Percentiles rank a stretch among this genome's conserved stretches.
Conservation (phyloP, 805 yeast species). For the Lipomyces mesembrius region DNA sequence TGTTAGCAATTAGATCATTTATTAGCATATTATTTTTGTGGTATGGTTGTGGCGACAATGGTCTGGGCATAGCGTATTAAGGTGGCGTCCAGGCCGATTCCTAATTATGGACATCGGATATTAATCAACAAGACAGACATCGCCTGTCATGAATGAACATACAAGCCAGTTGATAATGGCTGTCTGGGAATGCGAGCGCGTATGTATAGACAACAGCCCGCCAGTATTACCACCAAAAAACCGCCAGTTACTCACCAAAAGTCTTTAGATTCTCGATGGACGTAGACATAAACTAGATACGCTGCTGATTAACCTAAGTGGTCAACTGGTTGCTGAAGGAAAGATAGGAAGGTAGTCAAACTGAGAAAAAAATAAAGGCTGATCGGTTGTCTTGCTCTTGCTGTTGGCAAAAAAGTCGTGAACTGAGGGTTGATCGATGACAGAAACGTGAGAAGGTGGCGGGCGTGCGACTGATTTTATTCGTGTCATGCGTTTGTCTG, state of each 20-base stretch:
- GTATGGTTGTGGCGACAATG: neutral
- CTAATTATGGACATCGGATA: neutral
- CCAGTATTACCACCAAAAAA: neutral
- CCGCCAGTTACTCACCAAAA: conserved; percentile 45
- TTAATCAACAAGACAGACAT: neutral
- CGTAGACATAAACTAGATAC: conserved; percentile 54
- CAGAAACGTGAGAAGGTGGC: neutral
- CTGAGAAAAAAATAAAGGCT: neutral
- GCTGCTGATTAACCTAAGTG: neutral
- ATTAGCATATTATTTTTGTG: neutral
- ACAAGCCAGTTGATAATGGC: neutral
- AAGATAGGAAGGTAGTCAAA: neutral
- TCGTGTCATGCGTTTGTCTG: neutral
- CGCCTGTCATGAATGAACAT: neutral
- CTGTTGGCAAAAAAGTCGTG: neutral
- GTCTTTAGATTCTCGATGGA: conserved; percentile 76
- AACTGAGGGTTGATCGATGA: neutral
- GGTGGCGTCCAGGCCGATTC: neutral
- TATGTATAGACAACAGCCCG: no score
- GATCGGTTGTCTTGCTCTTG: neutral
- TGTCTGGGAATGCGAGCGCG: neutral
- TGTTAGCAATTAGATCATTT: conserved; percentile 2
- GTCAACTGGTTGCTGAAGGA: neutral
- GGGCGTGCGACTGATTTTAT: conserved; percentile 1
- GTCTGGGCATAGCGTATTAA: neutral